phyloP scores from a whole-genome alignment of 306 rosid species.

The Cucurbita maxima region DNA sequence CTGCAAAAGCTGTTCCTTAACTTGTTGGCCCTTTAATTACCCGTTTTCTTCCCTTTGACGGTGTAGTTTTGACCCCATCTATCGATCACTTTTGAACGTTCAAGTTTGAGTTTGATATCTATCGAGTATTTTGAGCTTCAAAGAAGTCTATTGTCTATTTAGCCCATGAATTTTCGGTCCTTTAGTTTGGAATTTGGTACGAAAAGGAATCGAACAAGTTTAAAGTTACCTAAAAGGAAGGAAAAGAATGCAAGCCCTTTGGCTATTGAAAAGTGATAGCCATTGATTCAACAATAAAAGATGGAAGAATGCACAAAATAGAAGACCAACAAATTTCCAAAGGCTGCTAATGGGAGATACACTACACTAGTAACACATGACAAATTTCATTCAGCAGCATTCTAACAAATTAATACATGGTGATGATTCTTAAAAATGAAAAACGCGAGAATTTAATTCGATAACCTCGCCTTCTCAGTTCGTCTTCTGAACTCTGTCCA shows the following conservation, averaged over 20 bases:
- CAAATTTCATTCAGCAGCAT: neutral
- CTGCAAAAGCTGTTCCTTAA: neutral
- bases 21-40: neutral
- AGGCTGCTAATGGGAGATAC: neutral
- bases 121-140: neutral
- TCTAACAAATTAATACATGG: neutral
- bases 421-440: neutral
- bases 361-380: neutral
- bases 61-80: neutral
- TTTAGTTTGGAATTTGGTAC: no score
- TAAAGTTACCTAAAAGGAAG: no score
- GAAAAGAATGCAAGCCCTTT: neutral
- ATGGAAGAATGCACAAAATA: neutral
- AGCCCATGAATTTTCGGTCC: no score
- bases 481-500: constrained; percentile 4
- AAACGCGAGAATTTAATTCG: neutral
- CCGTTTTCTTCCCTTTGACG: neutral
- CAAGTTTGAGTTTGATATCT: neutral
- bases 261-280: neutral
- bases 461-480: neutral
- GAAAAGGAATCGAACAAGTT: no score
- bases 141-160: no score
- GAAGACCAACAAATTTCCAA: neutral
- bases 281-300: neutral
- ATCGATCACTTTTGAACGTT: no score